Evolutionary conservation across 179 eudicot species (phyloP), one percentile per base, ranked within the genome.

Genomic region (Drosera spatulata): DNA sequence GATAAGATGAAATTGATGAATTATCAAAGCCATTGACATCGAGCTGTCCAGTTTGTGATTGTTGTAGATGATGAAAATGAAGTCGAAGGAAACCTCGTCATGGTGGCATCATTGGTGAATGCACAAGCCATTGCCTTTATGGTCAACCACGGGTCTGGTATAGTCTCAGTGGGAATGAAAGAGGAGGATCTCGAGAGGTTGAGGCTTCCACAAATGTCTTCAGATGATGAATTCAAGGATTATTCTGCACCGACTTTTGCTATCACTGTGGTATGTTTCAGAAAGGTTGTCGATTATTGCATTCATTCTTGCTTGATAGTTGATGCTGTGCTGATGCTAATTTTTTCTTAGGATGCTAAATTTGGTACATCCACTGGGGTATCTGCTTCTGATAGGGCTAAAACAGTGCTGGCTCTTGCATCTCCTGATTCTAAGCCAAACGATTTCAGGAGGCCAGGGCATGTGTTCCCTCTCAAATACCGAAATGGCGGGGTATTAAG

Each of bases 391-490:
- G 97, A 93, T 66, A 84, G 99, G 70, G 95, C 97, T 47, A 79
- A 61, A 73, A 89, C 99, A 8, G 83, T 86, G 11, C 69, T 78
- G 45, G 76, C 82, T 43, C 85, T 93, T 60, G 81, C 99, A 41
- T 86, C 90, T 53, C 68, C 82, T 1, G 14, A 75, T 44, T 89
- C 99, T 10, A 71, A 64, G 38, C 91, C 99, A 13, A 77, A 71
- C 66, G 88, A 90, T 73, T 93, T 93, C 67, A 80, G 71, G 59
- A 82, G 82, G 73, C 97, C 99, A 5, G 95, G 99, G 6, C 99
- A 89, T 76, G 94, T 93, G 55, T 89, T 93, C 66, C 99, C 99
- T 7, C 88, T 89, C 43, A 89, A 84, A 79, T 93, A 85, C 48
- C 64, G 79, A 47, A 68, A 77, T 65, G 97, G 97, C 4, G 99